These are phyloP conservation scores for Cryoendolithus antarcticus DNA, from an alignment of 2,329 filamentous ascomycete species.

Conservation along the genomic window DNA sequence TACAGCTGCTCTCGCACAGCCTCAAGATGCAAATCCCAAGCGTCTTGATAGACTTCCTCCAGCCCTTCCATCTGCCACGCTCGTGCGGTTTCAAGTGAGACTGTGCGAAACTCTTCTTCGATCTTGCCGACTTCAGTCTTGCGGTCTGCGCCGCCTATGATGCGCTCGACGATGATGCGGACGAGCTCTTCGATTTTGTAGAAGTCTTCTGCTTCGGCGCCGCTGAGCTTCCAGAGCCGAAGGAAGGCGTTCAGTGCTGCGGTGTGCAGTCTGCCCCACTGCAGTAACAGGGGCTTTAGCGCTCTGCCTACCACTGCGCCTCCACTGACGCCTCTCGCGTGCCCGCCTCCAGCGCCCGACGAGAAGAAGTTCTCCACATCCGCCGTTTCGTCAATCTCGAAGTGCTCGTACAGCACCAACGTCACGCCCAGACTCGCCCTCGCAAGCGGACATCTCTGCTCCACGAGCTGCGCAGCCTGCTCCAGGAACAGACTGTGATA, in stretches of 20 bases:
- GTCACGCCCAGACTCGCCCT: slow-evolving; percentile 79
- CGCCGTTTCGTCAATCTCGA: slow-evolving; percentile 58
- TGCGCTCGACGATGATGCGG: slow-evolving; percentile 78
- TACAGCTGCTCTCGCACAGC: slow-evolving; percentile 87
- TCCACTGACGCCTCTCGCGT: slow-evolving; percentile 2
- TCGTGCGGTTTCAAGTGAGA: slow-evolving; percentile 65
- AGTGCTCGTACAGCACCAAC: slow-evolving; percentile 83
- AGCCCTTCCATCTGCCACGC: slow-evolving; percentile 88
- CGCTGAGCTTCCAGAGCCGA: slow-evolving; percentile 81
- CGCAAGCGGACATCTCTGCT: slow-evolving; percentile 74
- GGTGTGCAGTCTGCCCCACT: slow-evolving; percentile 86
- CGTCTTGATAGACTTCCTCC: slow-evolving; percentile 82
- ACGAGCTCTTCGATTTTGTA: slow-evolving; percentile 86
- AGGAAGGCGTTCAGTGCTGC: slow-evolving; percentile 79
- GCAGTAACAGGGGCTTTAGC: slow-evolving; percentile 75
- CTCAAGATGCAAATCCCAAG: slow-evolving; percentile 78
- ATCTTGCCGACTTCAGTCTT: slow-evolving; percentile 76
- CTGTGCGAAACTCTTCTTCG: slow-evolving; percentile 77
- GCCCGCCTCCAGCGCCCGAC: slow-evolving; percentile 1
- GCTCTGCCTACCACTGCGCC: slow-evolving; percentile 44
- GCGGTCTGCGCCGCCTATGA: slow-evolving; percentile 69
- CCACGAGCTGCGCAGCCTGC: slow-evolving; percentile 60
- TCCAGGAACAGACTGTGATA: slow-evolving; percentile 88
- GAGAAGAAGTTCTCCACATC: slow-evolving; percentile 8
- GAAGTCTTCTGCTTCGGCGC: slow-evolving; percentile 75